Evolutionary conservation across 164 flowering plant species (phyloP), one percentile per base, ranked within the genome.

Genomic region (Vitis amurensis): DNA sequence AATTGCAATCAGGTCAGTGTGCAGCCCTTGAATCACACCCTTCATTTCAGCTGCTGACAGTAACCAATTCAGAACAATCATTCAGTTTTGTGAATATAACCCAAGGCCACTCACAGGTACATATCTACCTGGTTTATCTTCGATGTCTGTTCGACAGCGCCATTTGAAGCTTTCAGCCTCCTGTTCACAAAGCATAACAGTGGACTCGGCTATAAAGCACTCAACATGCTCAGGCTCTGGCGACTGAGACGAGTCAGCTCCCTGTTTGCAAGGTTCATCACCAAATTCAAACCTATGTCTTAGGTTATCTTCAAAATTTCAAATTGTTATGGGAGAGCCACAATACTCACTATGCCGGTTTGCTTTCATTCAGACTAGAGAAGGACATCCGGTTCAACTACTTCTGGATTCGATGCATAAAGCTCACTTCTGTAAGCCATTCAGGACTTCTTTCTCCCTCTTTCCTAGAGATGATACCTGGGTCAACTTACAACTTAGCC

Each of bases 361-460:
- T 77, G 16, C 68, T 76, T 79, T 79, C 57, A 60, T 79, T 58
- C 89, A 93, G 99, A 74, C 91, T 96, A 8, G 99, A 93, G 82
- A 96, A 96, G 86, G 97, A 96, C 81, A 93, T 88, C 50, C 83
- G 94, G 16, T 96, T 93, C 82, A 91, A 91, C 84, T 96, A 96
- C 69, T 96, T 96, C 82, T 96, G 97, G 97, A 88, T 84, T 58
- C 87, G 99, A 8, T 93, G 94, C 86, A 87, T 89, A 57, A 96
- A 96, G 79, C 97, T 96, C 59, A 64, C 91, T 68, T 83, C 91
- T 13, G 99, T 93, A 86, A 82, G 93, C 70, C 59, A 69, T 58
- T 47, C 13, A 44, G 0, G 3, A 27, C 63, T 61, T 1, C 23
- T 16, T n/a, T 48, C 55, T 19, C 53, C 62, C 17, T 11, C 67